Conservation (phyloP, 2,329 filamentous ascomycete genomes). For the Curvularia spicifera region DNA sequence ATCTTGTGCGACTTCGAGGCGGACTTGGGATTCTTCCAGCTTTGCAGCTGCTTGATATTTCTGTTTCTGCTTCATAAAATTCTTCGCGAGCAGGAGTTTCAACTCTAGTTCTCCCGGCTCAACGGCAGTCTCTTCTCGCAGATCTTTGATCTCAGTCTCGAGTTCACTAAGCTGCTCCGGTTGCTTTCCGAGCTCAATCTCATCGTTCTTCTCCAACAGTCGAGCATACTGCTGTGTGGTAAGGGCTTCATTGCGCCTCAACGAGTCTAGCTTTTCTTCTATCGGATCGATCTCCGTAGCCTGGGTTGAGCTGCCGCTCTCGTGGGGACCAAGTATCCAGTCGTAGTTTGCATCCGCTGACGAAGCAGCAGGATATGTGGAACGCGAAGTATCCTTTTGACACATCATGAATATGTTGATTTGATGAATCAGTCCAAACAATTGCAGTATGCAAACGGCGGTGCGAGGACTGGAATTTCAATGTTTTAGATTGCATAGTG, state of each 20-base stretch:
- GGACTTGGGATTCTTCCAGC: too few species aligned
- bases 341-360: background rate
- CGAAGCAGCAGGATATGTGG: background rate
- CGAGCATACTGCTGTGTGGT: background rate
- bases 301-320: background rate
- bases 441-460: background rate
- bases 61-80: background rate
- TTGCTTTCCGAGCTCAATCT: background rate
- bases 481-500: background rate
- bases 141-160: background rate
- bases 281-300: background rate
- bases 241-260: background rate
- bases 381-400: background rate
- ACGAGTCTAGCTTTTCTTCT: background rate
- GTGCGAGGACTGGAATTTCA: background rate
- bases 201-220: background rate
- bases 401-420: background rate
- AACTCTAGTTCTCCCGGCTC: background rate
- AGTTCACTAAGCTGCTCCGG: background rate
- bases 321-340: background rate
- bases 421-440: background rate
- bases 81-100: background rate
- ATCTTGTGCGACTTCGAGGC: background rate
- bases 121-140: background rate
- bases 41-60: background rate